Conservation (phyloP, 306 rosid genomes). For the Amphicarpaea edgeworthii region DNA sequence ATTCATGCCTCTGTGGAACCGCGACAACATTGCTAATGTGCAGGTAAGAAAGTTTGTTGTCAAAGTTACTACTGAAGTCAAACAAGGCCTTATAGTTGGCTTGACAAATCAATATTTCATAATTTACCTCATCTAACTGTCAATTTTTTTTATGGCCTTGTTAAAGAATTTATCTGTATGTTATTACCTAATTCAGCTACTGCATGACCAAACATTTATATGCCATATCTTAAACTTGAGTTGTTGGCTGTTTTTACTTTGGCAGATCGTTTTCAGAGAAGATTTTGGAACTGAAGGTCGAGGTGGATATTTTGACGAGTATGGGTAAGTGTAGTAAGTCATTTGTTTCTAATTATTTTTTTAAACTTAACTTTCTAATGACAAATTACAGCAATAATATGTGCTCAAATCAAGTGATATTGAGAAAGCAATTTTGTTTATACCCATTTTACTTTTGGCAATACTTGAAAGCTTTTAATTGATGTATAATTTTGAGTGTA, state of each 20-base stretch:
- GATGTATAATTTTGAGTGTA: conserved; percentile 21
- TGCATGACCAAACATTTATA: conserved; percentile 35
- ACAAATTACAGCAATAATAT: conserved; percentile 22
- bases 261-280: conserved; percentile 96
- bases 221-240: conserved; percentile 29
- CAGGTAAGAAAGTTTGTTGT: conserved; percentile 67
- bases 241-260: conserved; percentile 41
- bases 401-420: conserved; percentile 35
- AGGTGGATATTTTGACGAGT: conserved; percentile 97
- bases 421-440: conserved; percentile 20
- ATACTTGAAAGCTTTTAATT: not conserved
- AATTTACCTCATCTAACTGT: conserved; percentile 32
- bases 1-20: conserved; percentile 95
- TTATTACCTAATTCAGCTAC: conserved; percentile 17
- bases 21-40: conserved; percentile 91
- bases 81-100: conserved; percentile 17
- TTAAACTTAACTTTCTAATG: conserved; percentile 9
- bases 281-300: conserved; percentile 99
- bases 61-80: conserved; percentile 36
- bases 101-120: conserved; percentile 20
- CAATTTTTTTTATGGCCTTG: not conserved
- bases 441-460: conserved; percentile 20
- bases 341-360: conserved; percentile 6
- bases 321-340: conserved; percentile 68
- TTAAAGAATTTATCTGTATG: conserved; percentile 15